These are phyloP conservation scores for Polyplosphaeria fusca DNA, from an alignment of 495 filamentous ascomycete genomes.

Conservation along the genomic window DNA sequence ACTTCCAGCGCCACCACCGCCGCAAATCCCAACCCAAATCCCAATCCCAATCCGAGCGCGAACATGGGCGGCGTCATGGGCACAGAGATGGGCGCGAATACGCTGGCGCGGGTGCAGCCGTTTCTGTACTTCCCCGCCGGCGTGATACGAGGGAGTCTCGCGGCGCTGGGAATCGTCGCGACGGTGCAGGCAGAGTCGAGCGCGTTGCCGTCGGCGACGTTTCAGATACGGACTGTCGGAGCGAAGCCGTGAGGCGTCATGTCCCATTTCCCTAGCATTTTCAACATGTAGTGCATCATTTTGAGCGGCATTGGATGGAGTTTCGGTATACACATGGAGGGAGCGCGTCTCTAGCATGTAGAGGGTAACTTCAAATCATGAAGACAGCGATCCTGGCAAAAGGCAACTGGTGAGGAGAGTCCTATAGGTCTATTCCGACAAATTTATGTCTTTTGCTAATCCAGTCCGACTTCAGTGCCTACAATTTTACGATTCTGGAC, in stretches of 20 bases:
- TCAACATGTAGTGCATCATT: not conserved
- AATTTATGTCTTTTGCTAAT: too few species aligned
- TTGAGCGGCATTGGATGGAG: slow-evolving; percentile 29
- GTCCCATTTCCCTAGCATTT: not conserved
- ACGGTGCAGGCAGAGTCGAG: slow-evolving; percentile 84
- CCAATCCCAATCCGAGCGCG: not conserved
- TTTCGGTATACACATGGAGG: slow-evolving; percentile 2
- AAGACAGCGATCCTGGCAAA: too few species aligned
- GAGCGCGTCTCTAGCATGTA: too few species aligned
- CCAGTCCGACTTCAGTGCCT: too few species aligned
- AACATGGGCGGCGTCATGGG: slow-evolving; percentile 33
- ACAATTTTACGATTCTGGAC: too few species aligned
- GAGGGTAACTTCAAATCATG: too few species aligned
- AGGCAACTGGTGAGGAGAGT: too few species aligned
- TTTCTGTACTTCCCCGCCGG: slow-evolving; percentile 95
- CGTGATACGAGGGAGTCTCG: slow-evolving; percentile 80
- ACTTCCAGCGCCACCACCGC: not conserved
- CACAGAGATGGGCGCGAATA: slow-evolving; percentile 9
- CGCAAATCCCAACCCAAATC: not conserved
- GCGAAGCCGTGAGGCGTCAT: slow-evolving; percentile 46
- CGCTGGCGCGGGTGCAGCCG: slow-evolving; percentile 39
- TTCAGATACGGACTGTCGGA: slow-evolving; percentile 87
- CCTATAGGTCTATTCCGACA: too few species aligned
- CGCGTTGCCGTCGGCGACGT: slow-evolving; percentile 83
- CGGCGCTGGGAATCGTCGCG: slow-evolving; percentile 84